A percentile compares a stretch with the other conserved stretches of the same genome.
Evolutionary conservation across 176 grass and related monocot genomes (phyloP).

Genomic region (Elymus sibiricus): DNA sequence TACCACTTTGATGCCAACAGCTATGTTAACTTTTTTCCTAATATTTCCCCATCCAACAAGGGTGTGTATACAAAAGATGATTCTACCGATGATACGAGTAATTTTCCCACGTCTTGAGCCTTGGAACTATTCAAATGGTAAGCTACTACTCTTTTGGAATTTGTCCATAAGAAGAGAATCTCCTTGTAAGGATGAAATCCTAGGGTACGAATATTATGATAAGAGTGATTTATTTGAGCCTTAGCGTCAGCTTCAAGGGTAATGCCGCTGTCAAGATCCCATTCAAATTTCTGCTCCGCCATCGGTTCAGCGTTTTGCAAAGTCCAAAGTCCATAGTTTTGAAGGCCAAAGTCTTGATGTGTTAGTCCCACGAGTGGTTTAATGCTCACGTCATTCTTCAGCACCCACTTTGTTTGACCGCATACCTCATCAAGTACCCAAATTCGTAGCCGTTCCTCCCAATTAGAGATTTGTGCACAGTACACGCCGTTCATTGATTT

Average conservation of each 20-base stretch:
- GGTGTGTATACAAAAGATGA: not conserved
- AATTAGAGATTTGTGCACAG: not conserved
- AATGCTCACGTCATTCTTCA: not conserved
- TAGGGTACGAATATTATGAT: not conserved
- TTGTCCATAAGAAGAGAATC: not conserved
- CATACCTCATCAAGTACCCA: not conserved
- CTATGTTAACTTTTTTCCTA: not conserved
- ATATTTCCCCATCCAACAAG: not conserved
- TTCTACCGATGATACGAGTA: not conserved
- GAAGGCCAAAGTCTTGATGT: not conserved
- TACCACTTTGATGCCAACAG: not conserved
- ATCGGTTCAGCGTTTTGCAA: not conserved
- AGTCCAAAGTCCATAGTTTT: not conserved
- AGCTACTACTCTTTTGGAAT: not conserved
- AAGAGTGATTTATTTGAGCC: accelerated
- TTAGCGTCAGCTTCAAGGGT: not conserved
- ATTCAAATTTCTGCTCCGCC: not conserved
- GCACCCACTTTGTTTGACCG: slow-evolving; percentile 3
- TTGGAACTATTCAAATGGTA: slow-evolving; percentile 8
- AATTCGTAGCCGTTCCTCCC: not conserved
- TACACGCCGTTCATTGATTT: not conserved
- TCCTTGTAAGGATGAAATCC: slow-evolving; percentile 18
- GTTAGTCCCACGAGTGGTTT: not conserved
- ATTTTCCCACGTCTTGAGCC: not conserved
- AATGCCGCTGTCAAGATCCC: not conserved